phyloP scores from a whole-genome alignment of 1,284 basidiomycete genomes.

The Trichosporon sp. region DNA sequence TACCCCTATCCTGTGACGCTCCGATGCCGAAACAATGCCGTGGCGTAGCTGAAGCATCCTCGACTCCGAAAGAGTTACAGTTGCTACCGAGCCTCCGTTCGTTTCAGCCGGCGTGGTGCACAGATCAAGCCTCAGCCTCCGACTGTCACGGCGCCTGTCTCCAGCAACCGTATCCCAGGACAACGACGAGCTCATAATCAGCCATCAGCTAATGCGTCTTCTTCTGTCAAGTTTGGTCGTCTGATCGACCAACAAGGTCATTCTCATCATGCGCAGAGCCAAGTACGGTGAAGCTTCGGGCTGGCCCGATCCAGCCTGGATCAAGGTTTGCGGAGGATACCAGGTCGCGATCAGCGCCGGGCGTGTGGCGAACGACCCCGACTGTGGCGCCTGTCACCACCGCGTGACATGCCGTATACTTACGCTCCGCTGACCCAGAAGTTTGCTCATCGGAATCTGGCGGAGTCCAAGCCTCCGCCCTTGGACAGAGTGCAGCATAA shows the following conservation, averaged over 20 bases:
- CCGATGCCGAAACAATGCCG: too few relatives aligned
- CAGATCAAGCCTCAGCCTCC: too few relatives aligned
- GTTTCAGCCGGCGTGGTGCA: neutral
- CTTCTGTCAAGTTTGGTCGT: neutral
- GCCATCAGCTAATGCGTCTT: neutral
- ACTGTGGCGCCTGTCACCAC: neutral
- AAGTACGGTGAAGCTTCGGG: neutral
- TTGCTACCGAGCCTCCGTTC: neutral
- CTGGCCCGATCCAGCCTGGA: neutral
- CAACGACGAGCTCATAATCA: neutral
- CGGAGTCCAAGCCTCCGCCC: too few relatives aligned
- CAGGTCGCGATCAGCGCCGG: neutral
- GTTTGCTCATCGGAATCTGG: too few relatives aligned
- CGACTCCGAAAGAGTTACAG: neutral
- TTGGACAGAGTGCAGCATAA: too few relatives aligned
- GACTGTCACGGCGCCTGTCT: neutral
- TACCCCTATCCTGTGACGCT: too few relatives aligned
- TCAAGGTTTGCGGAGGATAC: neutral
- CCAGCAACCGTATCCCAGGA: neutral
- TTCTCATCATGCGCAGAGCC: neutral
- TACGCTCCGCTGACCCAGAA: neutral
- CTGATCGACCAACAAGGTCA: neutral
- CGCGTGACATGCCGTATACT: slow-evolving; percentile 7
- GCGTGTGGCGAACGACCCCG: neutral
- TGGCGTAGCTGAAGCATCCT: too few relatives aligned